Percentiles rank a stretch among this genome's conserved stretches.
Evolutionary conservation across 768 basidiomycete genomes (phyloP).

Genomic region (Phlegmacium glaucopus): DNA sequence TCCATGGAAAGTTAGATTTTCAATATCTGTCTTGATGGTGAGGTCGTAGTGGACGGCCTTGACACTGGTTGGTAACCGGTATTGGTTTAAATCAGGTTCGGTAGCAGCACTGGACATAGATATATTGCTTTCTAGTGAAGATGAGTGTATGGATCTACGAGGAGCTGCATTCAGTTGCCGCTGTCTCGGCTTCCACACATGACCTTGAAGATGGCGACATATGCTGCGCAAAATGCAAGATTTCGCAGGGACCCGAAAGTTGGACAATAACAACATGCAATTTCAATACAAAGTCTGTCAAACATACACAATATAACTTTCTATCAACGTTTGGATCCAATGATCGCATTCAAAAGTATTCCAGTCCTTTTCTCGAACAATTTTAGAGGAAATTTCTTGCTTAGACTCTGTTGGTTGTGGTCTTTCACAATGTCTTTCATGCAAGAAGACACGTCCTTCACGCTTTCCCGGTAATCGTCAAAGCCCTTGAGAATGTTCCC

Average conservation of each 20-base stretch:
- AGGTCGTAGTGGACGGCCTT: constrained; percentile 78
- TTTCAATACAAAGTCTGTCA: no score
- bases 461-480: constrained; percentile 40
- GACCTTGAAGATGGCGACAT: no score
- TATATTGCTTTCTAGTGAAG: no score
- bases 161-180: no score
- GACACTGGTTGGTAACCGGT: constrained; percentile 65
- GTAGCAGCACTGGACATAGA: constrained; percentile 24
- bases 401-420: constrained; percentile 47
- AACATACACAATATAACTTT: no score
- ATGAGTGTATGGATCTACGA: no score
- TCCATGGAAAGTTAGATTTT: constrained; percentile 70
- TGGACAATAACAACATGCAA: no score
- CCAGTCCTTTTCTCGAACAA: background rate
- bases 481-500: constrained; percentile 35
- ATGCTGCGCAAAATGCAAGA: no score
- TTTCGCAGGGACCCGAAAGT: no score
- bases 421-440: constrained; percentile 40
- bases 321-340: no score
- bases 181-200: no score
- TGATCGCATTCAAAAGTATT: no score
- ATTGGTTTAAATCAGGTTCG: constrained; percentile 29
- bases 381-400: constrained; percentile 30
- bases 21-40: constrained; percentile 78
- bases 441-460: constrained; percentile 30